These are phyloP conservation scores for Postia placenta DNA, from an alignment of 768 basidiomycete genomes.

Conservation along the genomic window DNA sequence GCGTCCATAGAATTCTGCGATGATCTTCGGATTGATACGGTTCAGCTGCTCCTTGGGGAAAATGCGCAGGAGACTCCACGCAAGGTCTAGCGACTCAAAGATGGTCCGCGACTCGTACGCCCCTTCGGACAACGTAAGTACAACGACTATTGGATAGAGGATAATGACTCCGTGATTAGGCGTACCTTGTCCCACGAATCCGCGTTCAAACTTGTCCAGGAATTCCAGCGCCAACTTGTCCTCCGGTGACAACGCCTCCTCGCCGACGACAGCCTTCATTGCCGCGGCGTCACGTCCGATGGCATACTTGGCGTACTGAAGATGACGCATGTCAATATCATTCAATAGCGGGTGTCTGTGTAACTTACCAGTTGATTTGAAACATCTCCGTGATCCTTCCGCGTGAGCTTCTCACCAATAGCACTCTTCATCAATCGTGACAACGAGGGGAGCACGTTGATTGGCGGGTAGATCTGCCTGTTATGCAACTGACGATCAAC, in stretches of 20 bases:
- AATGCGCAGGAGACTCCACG: constrained; percentile 93
- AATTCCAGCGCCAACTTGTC: constrained; percentile 98
- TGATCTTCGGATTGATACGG: constrained; percentile 95
- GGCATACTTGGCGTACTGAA: constrained; percentile 94
- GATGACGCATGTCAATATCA: background rate
- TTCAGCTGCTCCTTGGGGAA: constrained; percentile 99
- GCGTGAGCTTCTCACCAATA: constrained; percentile 93
- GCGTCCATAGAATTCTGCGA: constrained; percentile 87
- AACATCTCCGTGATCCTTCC: constrained; percentile 98
- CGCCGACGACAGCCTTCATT: constrained; percentile 99
- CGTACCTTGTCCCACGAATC: constrained; percentile 94
- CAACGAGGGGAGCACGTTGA: constrained; percentile 97
- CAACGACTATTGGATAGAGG: background rate
- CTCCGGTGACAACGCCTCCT: constrained; percentile 91
- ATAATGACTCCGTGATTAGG: constrained; percentile 1
- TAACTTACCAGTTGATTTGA: constrained; percentile 92
- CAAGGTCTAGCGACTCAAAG: constrained; percentile 95
- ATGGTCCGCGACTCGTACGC: constrained; percentile 93
- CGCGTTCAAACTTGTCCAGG: constrained; percentile 94
- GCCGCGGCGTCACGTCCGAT: constrained; percentile 95
- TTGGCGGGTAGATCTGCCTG: constrained; percentile 96
- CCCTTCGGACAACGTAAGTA: constrained; percentile 37
- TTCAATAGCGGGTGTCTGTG: background rate
- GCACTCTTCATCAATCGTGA: constrained; percentile 99
- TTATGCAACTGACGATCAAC: constrained; percentile 97